A percentile compares a stretch with the other conserved stretches of the same genome.
These are phyloP conservation scores for Flaveria floridana DNA, from an alignment of 140 eudicot species.

Conservation along the genomic window DNA sequence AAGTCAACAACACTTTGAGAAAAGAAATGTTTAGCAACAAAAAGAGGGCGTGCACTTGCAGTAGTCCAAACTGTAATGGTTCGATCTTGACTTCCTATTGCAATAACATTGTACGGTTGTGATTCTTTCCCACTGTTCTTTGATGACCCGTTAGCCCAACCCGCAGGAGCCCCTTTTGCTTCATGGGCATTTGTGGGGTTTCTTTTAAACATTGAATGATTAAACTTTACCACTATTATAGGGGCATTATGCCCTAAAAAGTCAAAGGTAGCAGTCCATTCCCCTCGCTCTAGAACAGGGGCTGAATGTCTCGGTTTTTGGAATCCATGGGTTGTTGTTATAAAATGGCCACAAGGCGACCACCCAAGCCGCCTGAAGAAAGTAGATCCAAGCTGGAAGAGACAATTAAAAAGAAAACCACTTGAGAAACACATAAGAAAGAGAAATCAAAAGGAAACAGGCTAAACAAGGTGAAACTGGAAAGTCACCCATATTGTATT, in stretches of 20 bases:
- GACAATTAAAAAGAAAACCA: background rate
- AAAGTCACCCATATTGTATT: too few relatives aligned
- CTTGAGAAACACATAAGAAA: background rate
- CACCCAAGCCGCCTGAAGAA: slow-evolving; percentile 99
- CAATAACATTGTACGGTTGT: slow-evolving; percentile 88
- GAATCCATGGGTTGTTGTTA: slow-evolving; percentile 94
- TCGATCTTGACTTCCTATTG: slow-evolving; percentile 98
- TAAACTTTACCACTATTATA: slow-evolving; percentile 87
- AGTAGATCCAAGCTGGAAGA: slow-evolving; percentile 87
- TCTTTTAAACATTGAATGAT: slow-evolving; percentile 86
- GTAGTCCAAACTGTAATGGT: slow-evolving; percentile 99
- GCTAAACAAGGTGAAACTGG: background rate
- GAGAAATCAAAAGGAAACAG: background rate
- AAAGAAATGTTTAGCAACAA: slow-evolving; percentile 96
- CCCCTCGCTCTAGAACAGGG: slow-evolving; percentile 97
- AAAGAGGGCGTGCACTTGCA: slow-evolving; percentile 95
- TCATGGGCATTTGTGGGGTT: slow-evolving; percentile 49
- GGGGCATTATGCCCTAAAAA: slow-evolving; percentile 98
- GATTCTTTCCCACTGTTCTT: slow-evolving; percentile 74
- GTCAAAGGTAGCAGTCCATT: slow-evolving; percentile 97
- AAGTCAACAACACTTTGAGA: slow-evolving; percentile 92
- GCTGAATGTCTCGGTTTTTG: slow-evolving; percentile 99
- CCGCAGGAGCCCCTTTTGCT: slow-evolving; percentile 52
- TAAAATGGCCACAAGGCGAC: slow-evolving; percentile 99
- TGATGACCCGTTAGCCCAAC: slow-evolving; percentile 77